Percentiles rank a stretch among this genome's conserved stretches.
Evolutionary conservation across 2,329 filamentous ascomycete genomes (phyloP).

Genomic region (Elsinoe batatas): DNA sequence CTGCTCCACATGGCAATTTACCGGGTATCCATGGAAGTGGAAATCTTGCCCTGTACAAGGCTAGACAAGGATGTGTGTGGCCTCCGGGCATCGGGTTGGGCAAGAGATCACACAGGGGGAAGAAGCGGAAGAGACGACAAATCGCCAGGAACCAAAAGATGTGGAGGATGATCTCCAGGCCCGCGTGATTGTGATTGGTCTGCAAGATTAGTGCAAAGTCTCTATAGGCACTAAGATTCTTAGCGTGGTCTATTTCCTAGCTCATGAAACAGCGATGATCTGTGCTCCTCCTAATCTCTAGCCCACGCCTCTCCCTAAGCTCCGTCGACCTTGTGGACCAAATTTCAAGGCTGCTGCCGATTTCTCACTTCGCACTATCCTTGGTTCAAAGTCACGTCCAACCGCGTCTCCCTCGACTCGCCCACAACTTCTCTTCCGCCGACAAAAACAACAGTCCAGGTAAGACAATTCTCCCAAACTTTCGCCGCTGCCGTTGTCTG

Average conservation of each 20-base stretch:
- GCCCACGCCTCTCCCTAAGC: constrained; percentile 7
- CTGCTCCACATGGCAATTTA: constrained; percentile 5
- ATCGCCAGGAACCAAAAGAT: constrained; percentile 2
- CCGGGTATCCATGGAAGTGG: not conserved
- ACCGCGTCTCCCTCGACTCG: constrained; percentile 5
- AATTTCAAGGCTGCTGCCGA: constrained; percentile 1
- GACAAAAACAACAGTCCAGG: constrained; percentile 6
- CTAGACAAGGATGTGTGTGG: no score
- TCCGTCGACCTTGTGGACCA: constrained; percentile 10
- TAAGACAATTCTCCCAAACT: constrained; percentile 6
- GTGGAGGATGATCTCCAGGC: constrained; percentile 7
- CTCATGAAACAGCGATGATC: constrained; percentile 10
- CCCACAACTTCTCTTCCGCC: not conserved
- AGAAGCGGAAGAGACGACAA: not conserved
- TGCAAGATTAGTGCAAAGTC: not conserved
- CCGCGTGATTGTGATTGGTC: not conserved
- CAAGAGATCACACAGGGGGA: not conserved
- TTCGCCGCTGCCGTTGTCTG: not conserved
- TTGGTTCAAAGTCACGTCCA: constrained; percentile 9
- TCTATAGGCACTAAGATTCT: not conserved
- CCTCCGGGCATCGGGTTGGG: not conserved
- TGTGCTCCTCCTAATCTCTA: constrained; percentile 9
- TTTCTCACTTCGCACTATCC: constrained; percentile 7
- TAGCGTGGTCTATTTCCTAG: constrained; percentile 3
- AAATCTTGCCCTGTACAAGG: not conserved